Conservation (phyloP, 805 yeast genomes). For the Candida nanaspora region DNA sequence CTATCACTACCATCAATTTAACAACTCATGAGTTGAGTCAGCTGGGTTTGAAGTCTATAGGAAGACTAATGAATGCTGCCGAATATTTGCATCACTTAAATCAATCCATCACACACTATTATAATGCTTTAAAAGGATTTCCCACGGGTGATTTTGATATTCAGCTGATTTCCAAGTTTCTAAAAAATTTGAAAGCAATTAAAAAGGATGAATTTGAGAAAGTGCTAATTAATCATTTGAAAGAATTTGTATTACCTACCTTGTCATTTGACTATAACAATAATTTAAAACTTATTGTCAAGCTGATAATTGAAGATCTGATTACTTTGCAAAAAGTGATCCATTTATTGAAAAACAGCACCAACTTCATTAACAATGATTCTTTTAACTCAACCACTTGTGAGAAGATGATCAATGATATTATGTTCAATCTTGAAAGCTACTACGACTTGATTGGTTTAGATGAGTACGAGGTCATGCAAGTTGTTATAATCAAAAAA, state of each 20-base stretch:
- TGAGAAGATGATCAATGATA: conserved; percentile 16
- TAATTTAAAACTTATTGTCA: conserved; percentile 29
- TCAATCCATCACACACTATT: conserved; percentile 18
- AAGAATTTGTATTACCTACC: conserved; percentile 21
- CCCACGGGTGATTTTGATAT: conserved; percentile 5
- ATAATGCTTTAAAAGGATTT: conserved; percentile 17
- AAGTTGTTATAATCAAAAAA: conserved; percentile 9
- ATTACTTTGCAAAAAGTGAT: conserved; percentile 26
- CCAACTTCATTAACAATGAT: conserved; percentile 6
- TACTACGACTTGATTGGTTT: conserved; percentile 4
- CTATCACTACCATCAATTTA: background rate
- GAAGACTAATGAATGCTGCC: conserved; percentile 23
- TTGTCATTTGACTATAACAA: conserved; percentile 27
- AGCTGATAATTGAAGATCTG: conserved; percentile 30
- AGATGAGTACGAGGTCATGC: conserved; percentile 12
- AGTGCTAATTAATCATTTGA: conserved; percentile 17
- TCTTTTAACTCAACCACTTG: conserved; percentile 11
- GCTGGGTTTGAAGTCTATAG: conserved; percentile 21
- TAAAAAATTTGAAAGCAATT: conserved; percentile 30
- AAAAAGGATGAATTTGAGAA: conserved; percentile 25
- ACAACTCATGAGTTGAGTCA: conserved; percentile 12
- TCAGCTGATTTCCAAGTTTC: conserved; percentile 6
- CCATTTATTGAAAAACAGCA: conserved; percentile 16
- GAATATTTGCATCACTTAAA: conserved; percentile 22
- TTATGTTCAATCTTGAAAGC: conserved; percentile 14